Evolutionary conservation across 129 eudicot species (phyloP).

Genomic region (Mikania micrantha): DNA sequence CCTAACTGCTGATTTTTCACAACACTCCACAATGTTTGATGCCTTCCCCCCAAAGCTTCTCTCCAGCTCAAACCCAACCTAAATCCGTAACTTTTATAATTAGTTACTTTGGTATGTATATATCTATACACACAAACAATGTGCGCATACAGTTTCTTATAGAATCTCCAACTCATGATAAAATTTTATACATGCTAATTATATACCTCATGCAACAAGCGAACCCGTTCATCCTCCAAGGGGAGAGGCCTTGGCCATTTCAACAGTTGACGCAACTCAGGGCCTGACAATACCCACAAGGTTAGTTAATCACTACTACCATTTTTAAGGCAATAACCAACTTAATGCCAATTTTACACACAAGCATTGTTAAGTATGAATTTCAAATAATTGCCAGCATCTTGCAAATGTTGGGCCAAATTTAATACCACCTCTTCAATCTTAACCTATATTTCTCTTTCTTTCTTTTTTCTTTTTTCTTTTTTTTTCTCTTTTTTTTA

Average conservation of each 20-base stretch:
- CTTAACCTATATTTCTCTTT: neutral
- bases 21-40: conserved; percentile 63
- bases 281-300: conserved; percentile 52
- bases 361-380: neutral
- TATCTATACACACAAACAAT: neutral
- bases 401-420: neutral
- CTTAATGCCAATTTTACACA: neutral
- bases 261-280: conserved; percentile 64
- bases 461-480: neutral
- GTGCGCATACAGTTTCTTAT: neutral
- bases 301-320: neutral
- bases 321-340: neutral
- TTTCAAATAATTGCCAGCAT: neutral
- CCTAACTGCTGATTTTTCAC: conserved; percentile 73
- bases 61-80: conserved; percentile 86
- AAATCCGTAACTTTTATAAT: neutral
- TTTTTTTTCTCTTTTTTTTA: neutral
- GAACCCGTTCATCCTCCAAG: conserved; percentile 89
- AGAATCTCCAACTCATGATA: neutral
- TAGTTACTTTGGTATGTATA: neutral
- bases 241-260: conserved; percentile 96
- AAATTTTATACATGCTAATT: neutral
- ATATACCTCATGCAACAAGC: conserved; percentile 74
- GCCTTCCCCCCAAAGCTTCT: conserved; percentile 85
- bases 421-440: neutral